These are phyloP conservation scores for Lipomyces oligophaga DNA, from an alignment of 805 yeast species.

Conservation along the genomic window DNA sequence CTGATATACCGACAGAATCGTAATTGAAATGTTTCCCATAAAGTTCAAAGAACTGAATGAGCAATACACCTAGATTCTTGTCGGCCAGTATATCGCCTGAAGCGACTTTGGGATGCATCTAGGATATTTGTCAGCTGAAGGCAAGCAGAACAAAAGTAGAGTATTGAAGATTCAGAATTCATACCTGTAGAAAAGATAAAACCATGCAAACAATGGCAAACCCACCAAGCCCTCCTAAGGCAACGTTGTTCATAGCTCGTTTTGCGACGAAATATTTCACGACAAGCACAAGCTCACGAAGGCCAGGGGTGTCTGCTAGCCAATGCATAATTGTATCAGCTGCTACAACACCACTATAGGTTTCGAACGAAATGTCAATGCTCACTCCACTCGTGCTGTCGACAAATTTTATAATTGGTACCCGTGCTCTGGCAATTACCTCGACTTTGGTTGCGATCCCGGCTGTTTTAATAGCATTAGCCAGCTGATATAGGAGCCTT, in stretches of 20 bases:
- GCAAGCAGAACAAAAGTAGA: background rate
- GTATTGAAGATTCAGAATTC: background rate
- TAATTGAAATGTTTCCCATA: conserved; percentile 89
- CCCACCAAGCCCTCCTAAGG: conserved; percentile 92
- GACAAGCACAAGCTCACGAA: conserved; percentile 75
- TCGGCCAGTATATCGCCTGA: conserved; percentile 62
- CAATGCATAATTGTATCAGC: conserved; percentile 74
- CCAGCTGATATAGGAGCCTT: conserved; percentile 65
- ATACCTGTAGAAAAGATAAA: conserved; percentile 59
- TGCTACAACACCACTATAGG: conserved; percentile 74
- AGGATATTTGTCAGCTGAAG: background rate
- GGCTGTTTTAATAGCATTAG: conserved; percentile 60
- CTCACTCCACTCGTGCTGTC: conserved; percentile 68
- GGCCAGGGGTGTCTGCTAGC: conserved; percentile 68
- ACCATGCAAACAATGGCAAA: conserved; percentile 87
- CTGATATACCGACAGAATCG: conserved; percentile 68
- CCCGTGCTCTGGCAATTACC: conserved; percentile 85
- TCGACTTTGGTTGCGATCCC: conserved; percentile 69
- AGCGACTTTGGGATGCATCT: conserved; percentile 69
- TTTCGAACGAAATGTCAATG: conserved; percentile 86
- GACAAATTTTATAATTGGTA: conserved; percentile 88
- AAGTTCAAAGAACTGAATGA: conserved; percentile 87
- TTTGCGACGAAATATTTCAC: conserved; percentile 81
- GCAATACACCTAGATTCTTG: conserved; percentile 76
- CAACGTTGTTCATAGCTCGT: conserved; percentile 77